Percentiles rank a stretch among this genome's conserved stretches.
Conservation (phyloP, 768 basidiomycete species). For the Lactarius sp. region DNA sequence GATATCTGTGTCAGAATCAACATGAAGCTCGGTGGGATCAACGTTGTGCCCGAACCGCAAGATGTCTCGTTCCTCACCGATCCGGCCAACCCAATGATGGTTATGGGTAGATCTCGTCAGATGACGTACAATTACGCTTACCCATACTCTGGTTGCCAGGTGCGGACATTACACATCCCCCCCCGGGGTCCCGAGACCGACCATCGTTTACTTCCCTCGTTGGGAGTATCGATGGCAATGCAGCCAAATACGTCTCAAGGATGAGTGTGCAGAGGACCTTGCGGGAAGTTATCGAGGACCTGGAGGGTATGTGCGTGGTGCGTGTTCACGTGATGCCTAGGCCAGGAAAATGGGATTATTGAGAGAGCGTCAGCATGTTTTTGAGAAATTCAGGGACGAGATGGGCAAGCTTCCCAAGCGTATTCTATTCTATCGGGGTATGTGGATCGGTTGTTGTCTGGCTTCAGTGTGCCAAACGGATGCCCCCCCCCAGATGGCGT, state of each 20-base stretch:
- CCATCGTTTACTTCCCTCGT: slow-evolving; percentile 80
- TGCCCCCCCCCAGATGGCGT: slow-evolving; percentile 40
- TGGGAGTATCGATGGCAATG: slow-evolving; percentile 68
- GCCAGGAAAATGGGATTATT: not conserved
- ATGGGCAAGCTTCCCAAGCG: slow-evolving; percentile 48
- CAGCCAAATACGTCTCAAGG: slow-evolving; percentile 61
- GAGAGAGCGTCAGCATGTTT: slow-evolving; percentile 31
- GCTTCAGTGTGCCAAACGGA: not conserved
- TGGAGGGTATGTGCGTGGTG: slow-evolving; percentile 60
- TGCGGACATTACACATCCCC: slow-evolving; percentile 83
- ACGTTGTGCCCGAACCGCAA: slow-evolving; percentile 62
- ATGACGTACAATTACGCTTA: not conserved
- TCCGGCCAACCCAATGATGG: slow-evolving; percentile 64
- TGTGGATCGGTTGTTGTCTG: slow-evolving; percentile 5
- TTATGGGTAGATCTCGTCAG: slow-evolving; percentile 52
- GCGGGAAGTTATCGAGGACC: slow-evolving; percentile 70
- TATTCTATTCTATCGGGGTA: slow-evolving; percentile 71
- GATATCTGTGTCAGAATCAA: slow-evolving; percentile 52
- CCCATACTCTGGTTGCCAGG: slow-evolving; percentile 29
- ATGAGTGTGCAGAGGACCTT: slow-evolving; percentile 60
- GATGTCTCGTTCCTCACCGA: slow-evolving; percentile 63
- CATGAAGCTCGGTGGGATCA: slow-evolving; percentile 80
- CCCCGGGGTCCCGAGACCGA: slow-evolving; percentile 57
- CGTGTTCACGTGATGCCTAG: not conserved
- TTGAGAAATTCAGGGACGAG: slow-evolving; percentile 55